Evolutionary conservation across 163 green algal species (phyloP).

Genomic region (Trebouxia gelatinosa): DNA sequence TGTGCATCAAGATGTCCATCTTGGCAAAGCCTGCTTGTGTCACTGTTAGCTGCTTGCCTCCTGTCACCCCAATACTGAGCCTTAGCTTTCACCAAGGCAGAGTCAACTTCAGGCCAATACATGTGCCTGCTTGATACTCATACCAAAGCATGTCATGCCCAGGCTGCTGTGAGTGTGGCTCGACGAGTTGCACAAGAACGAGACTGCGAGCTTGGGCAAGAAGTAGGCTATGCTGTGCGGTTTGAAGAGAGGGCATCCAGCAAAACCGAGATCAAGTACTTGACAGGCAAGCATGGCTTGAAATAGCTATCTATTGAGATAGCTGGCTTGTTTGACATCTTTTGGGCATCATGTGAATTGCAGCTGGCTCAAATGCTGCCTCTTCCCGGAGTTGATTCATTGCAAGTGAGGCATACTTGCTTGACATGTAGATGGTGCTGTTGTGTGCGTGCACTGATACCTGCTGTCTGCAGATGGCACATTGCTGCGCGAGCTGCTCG

Average conservation of each 20-base stretch:
- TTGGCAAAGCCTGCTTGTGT: background rate
- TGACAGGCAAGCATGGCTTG: constrained; percentile 79
- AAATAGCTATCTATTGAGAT: too few relatives aligned
- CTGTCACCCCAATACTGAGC: constrained; percentile 16
- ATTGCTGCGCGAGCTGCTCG: constrained; percentile 78
- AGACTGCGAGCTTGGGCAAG: constrained; percentile 61
- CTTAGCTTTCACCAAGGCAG: background rate
- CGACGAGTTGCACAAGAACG: constrained; percentile 77
- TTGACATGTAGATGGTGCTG: too few relatives aligned
- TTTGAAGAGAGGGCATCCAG: constrained; percentile 81
- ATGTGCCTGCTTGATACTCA: background rate
- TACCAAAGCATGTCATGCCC: background rate
- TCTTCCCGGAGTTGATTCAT: too few relatives aligned
- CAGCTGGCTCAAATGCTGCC: too few relatives aligned
- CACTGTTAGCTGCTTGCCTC: constrained; percentile 1
- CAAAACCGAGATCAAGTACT: constrained; percentile 82
- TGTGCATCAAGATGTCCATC: background rate
- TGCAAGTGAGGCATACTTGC: too few relatives aligned
- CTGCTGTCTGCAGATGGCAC: constrained; percentile 86
- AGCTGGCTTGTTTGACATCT: background rate
- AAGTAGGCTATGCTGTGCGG: constrained; percentile 85
- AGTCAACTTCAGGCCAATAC: background rate
- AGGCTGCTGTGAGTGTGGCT: constrained; percentile 83
- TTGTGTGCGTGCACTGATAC: too few relatives aligned
- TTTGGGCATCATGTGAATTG: too few relatives aligned